Evolutionary conservation across 2,329 filamentous ascomycete genomes (phyloP).

Genomic region (Alternaria sp.): DNA sequence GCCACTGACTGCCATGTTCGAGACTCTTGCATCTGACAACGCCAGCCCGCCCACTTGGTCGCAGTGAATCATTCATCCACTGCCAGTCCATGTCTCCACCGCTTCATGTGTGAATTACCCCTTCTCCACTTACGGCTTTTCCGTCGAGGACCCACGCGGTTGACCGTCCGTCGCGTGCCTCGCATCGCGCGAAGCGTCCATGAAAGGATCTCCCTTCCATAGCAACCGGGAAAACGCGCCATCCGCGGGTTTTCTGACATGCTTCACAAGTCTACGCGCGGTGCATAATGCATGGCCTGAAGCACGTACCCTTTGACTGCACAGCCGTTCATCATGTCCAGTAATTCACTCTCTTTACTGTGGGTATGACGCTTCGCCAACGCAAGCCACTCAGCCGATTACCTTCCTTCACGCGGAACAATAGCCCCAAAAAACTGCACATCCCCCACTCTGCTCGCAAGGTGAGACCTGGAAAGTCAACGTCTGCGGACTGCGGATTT

Average conservation of each 20-base stretch:
- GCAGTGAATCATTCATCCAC: neutral
- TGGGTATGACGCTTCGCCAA: neutral
- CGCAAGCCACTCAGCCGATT: neutral
- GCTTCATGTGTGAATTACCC: neutral
- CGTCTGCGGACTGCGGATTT: neutral
- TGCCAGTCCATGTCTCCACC: neutral
- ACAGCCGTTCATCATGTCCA: neutral
- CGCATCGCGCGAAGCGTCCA: slow-evolving; percentile 7
- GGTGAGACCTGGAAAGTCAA: neutral
- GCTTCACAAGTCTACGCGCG: neutral
- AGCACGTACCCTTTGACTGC: neutral
- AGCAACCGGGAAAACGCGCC: neutral
- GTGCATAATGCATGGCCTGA: neutral
- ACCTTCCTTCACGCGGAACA: neutral
- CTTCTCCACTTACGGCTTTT: neutral
- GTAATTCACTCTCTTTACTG: neutral
- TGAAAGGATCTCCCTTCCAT: neutral
- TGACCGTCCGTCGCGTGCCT: slow-evolving; percentile 2
- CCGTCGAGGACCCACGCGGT: neutral
- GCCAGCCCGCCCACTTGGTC: neutral
- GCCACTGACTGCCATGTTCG: neutral
- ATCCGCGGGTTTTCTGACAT: neutral
- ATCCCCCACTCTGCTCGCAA: neutral
- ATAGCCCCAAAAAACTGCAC: neutral
- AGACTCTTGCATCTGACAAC: slow-evolving; percentile 3